Evolutionary conservation across 306 rosid species (phyloP).

Genomic region (Sicyos baderoa): DNA sequence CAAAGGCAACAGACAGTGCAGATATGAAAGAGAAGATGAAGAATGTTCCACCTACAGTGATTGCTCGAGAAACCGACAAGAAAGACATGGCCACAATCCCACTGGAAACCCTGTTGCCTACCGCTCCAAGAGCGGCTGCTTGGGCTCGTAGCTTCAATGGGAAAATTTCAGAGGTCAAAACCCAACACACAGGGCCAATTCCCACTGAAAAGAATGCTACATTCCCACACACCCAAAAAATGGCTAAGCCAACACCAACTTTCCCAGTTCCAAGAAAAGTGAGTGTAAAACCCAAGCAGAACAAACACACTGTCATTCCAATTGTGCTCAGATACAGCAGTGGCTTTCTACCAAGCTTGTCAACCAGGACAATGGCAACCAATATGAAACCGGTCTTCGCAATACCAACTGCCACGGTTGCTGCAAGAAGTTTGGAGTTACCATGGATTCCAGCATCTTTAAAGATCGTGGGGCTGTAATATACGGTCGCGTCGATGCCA

Average conservation of each 20-base stretch:
- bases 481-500: constrained; percentile 86
- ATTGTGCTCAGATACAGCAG: constrained; percentile 75
- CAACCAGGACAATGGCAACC: constrained; percentile 67
- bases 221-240: constrained; percentile 74
- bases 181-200: constrained; percentile 94
- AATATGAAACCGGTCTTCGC: constrained; percentile 65
- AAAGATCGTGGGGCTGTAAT: constrained; percentile 81
- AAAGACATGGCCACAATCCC: constrained; percentile 91
- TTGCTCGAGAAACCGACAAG: constrained; percentile 54
- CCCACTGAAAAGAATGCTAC: constrained; percentile 93
- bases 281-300: constrained; percentile 46
- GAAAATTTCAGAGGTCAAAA: constrained; percentile 78
- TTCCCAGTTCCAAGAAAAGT: constrained; percentile 48
- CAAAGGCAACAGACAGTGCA: constrained; percentile 58
- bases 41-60: constrained; percentile 60
- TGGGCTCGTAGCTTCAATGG: constrained; percentile 81
- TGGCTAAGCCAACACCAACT: constrained; percentile 35
- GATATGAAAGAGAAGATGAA: constrained; percentile 62
- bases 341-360: constrained; percentile 78
- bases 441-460: constrained; percentile 57
- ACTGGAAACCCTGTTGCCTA: constrained; percentile 76
- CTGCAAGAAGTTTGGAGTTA: constrained; percentile 60
- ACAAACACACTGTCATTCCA: constrained; percentile 89
- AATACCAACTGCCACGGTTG: constrained; percentile 82
- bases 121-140: constrained; percentile 82